phyloP scores from a whole-genome alignment of 2,329 filamentous ascomycete genomes.

The Colletotrichum agaves region DNA sequence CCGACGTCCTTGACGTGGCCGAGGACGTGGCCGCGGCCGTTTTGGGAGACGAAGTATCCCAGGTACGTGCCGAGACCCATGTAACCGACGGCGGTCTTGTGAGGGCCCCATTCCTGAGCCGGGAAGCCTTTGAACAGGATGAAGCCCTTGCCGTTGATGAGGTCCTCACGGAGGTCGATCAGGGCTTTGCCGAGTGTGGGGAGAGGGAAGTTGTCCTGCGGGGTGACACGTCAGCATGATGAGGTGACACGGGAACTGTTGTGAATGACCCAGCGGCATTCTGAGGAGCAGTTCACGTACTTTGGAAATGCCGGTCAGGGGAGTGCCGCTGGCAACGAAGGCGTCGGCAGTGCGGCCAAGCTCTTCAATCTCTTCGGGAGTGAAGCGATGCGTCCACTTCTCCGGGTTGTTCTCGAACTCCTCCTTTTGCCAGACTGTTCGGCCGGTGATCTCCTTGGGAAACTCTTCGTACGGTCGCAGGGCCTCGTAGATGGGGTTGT shows the following conservation, averaged over 20 bases:
- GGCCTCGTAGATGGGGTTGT: slow-evolving; percentile 72
- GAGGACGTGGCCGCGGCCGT: slow-evolving; percentile 84
- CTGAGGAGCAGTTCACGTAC: not conserved
- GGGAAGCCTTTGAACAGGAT: slow-evolving; percentile 90
- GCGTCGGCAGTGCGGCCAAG: slow-evolving; percentile 73
- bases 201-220: slow-evolving; percentile 56
- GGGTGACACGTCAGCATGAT: not conserved
- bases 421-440: slow-evolving; percentile 76
- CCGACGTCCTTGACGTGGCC: slow-evolving; percentile 91
- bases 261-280: not conserved
- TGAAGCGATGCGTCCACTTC: slow-evolving; percentile 79
- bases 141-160: slow-evolving; percentile 86
- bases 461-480: slow-evolving; percentile 77
- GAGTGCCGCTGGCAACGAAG: slow-evolving; percentile 73
- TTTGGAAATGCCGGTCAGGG: slow-evolving; percentile 73
- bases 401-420: slow-evolving; percentile 72
- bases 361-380: slow-evolving; percentile 72
- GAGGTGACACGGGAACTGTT: no score
- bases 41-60: slow-evolving; percentile 89
- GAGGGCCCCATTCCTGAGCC: slow-evolving; percentile 77
- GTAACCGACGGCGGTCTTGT: slow-evolving; percentile 88
- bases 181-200: slow-evolving; percentile 52
- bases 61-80: slow-evolving; percentile 89
- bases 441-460: slow-evolving; percentile 75
- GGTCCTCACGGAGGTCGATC: slow-evolving; percentile 50